Percentiles rank a stretch among this genome's conserved stretches.
These are phyloP conservation scores for Pueraria montana DNA, from an alignment of 306 rosid species.

Conservation along the genomic window DNA sequence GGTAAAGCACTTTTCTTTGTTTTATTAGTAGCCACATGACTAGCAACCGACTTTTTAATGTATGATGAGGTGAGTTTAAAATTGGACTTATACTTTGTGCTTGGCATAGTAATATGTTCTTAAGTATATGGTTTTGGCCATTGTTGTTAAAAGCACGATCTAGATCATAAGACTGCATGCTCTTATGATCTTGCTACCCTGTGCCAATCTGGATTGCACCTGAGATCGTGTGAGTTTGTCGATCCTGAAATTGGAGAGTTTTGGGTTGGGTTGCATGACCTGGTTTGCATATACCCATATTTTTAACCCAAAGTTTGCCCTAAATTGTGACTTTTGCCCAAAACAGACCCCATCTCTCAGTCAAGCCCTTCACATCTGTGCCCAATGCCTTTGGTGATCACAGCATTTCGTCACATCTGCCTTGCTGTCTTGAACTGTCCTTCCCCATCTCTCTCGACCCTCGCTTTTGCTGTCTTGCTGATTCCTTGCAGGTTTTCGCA, in stretches of 20 bases:
- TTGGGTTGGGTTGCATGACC: neutral
- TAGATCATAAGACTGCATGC: neutral
- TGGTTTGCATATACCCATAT: neutral
- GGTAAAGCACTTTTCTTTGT: neutral
- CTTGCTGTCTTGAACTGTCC: neutral
- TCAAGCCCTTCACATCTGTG: constrained; percentile 5
- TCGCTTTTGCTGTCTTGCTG: neutral
- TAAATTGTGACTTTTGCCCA: neutral
- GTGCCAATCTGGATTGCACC: neutral
- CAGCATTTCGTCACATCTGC: neutral
- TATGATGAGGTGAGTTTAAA: neutral
- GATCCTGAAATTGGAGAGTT: neutral
- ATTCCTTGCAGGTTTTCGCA: neutral
- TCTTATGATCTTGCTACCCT: neutral
- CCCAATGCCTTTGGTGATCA: neutral
- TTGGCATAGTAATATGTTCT: constrained; percentile 8
- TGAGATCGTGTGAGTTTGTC: neutral
- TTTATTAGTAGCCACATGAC: neutral
- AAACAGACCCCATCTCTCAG: neutral
- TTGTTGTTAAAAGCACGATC: neutral
- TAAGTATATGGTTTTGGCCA: neutral
- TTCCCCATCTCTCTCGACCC: neutral
- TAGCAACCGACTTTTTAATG: neutral
- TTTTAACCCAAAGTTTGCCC: neutral
- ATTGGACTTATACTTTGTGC: constrained; percentile 24